phyloP scores from a whole-genome alignment of 1,139 yeast genomes.

The Pichia inconspicua region DNA sequence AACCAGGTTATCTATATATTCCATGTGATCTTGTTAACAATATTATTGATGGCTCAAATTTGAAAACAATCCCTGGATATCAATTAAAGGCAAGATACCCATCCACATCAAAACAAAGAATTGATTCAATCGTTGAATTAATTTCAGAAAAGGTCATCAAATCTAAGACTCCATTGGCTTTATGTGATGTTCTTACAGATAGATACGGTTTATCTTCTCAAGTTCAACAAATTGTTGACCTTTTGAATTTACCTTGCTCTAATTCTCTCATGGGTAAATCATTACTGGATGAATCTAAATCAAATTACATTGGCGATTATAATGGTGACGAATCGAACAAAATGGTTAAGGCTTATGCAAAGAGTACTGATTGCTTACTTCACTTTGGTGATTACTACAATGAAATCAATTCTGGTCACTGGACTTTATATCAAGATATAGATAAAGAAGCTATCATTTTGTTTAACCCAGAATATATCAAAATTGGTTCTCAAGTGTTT shows the following conservation, averaged over 20 bases:
- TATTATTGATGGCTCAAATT: constrained; percentile 32
- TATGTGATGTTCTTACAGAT: constrained; percentile 59
- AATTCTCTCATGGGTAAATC: constrained; percentile 47
- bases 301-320: constrained; percentile 58
- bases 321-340: constrained; percentile 43
- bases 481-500: constrained; percentile 34
- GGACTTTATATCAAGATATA: constrained; percentile 26
- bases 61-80: constrained; percentile 15
- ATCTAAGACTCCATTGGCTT: constrained; percentile 50
- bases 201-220: constrained; percentile 41
- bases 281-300: constrained; percentile 52
- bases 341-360: constrained; percentile 34
- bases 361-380: constrained; percentile 40
- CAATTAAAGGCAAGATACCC: constrained; percentile 6
- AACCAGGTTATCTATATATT: constrained; percentile 74
- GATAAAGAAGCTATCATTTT: constrained; percentile 28
- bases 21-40: constrained; percentile 62
- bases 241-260: constrained; percentile 38
- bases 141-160: constrained; percentile 45
- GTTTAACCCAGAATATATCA: constrained; percentile 39
- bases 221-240: constrained; percentile 40
- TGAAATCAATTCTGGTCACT: constrained; percentile 51
- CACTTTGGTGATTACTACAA: constrained; percentile 45
- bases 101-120: background rate
- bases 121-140: constrained; percentile 33